phyloP scores from a whole-genome alignment of 129 eudicot species.

The Tanacetum coccineum region DNA sequence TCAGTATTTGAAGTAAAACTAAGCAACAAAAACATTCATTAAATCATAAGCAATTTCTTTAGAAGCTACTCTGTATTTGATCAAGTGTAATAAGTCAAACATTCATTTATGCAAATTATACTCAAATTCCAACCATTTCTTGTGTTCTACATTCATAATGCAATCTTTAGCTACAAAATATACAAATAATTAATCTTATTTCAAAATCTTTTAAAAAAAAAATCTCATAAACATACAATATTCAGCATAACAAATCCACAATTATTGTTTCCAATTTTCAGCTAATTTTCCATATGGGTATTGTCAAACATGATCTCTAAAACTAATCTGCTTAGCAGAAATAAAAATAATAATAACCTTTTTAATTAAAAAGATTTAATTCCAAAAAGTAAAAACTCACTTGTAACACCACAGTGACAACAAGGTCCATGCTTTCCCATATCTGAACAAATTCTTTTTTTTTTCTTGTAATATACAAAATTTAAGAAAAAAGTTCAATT shows the following conservation, averaged over 20 bases:
- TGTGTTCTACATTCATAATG: conserved; percentile 21
- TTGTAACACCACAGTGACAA: conserved; percentile 99
- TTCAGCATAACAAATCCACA: conserved; percentile 31
- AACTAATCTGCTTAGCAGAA: conserved; percentile 26
- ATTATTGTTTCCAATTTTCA: conserved; percentile 33
- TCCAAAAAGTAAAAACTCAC: conserved; percentile 61
- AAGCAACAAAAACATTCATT: conserved; percentile 29
- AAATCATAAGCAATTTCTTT: conserved; percentile 18
- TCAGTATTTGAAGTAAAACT: conserved; percentile 19
- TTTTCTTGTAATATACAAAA: conserved; percentile 24
- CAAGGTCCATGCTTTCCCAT: conserved; percentile 99
- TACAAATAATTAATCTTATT: conserved; percentile 21
- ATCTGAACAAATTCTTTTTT: conserved; percentile 27
- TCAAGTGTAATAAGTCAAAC: conserved; percentile 26
- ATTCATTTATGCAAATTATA: conserved; percentile 25
- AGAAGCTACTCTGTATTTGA: conserved; percentile 31
- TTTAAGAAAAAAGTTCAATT: not conserved
- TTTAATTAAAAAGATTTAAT: conserved; percentile 24
- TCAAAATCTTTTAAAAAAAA: conserved; percentile 16
- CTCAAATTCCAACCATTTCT: conserved; percentile 27
- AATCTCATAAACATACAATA: conserved; percentile 28
- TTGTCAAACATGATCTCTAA: conserved; percentile 34
- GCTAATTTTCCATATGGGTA: conserved; percentile 36
- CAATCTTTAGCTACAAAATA: conserved; percentile 5
- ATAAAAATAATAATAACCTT: conserved; percentile 28